These are phyloP conservation scores for Entomortierella lignicola DNA, from an alignment of 192 early-diverging fungal species.

Conservation along the genomic window DNA sequence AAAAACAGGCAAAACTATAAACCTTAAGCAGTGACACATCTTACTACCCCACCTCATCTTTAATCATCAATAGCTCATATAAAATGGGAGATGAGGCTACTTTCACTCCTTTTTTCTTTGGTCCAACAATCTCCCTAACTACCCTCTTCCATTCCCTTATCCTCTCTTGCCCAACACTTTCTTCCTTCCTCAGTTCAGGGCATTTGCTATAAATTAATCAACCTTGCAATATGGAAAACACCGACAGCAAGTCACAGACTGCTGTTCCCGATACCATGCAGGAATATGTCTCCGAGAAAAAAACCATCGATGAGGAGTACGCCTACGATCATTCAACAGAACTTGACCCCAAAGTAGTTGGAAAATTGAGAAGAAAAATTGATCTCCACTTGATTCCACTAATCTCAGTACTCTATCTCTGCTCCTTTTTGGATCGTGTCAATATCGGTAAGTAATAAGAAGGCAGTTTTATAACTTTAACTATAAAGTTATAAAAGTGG, in stretches of 20 bases:
- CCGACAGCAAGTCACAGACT: too few species aligned
- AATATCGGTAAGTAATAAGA: slow-evolving; percentile 32
- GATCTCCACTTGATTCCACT: slow-evolving; percentile 75
- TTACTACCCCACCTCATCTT: too few species aligned
- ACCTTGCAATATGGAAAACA: too few species aligned
- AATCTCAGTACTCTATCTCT: slow-evolving; percentile 74
- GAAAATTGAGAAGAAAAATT: slow-evolving; percentile 66
- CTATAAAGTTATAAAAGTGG: too few species aligned
- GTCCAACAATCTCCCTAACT: neutral
- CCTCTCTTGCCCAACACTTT: too few species aligned
- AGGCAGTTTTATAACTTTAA: too few species aligned
- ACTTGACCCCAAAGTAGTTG: slow-evolving; percentile 20
- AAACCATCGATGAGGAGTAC: slow-evolving; percentile 11
- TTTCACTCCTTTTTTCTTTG: neutral
- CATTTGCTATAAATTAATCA: too few species aligned
- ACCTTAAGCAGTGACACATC: too few species aligned
- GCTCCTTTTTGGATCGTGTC: slow-evolving; percentile 75
- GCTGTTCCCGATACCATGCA: slow-evolving; percentile 2
- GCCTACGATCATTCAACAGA: neutral
- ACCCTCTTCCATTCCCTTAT: neutral
- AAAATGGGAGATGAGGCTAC: neutral
- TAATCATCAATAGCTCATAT: neutral
- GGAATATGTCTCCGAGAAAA: slow-evolving; percentile 16
- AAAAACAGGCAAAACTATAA: too few species aligned
- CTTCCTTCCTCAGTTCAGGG: neutral